phyloP scores from a whole-genome alignment of 1,284 basidiomycete genomes.

The Bjerkandera adusta region DNA sequence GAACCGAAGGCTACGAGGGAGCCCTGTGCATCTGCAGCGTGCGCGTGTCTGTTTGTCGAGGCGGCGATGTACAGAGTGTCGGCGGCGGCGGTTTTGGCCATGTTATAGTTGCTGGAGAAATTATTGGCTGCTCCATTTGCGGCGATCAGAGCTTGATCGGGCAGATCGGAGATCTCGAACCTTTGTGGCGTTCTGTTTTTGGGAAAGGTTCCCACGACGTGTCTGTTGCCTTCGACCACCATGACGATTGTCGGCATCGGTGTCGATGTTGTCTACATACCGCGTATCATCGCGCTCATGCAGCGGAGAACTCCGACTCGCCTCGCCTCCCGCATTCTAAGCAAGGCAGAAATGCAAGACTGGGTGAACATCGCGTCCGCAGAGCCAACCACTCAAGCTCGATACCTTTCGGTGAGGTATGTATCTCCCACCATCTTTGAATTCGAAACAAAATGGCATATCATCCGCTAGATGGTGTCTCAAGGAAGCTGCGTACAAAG shows the following conservation, averaged over 20 bases:
- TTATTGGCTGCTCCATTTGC: background rate
- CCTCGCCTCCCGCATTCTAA: constrained; percentile 66
- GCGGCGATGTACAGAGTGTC: constrained; percentile 71
- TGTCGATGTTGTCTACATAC: constrained; percentile 72
- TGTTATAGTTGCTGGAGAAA: background rate
- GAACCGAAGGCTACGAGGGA: constrained; percentile 79
- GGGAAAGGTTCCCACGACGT: background rate
- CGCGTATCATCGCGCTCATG: constrained; percentile 60
- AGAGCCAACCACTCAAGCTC: constrained; percentile 28
- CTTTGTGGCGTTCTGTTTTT: constrained; percentile 4
- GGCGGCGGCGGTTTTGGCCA: constrained; percentile 26
- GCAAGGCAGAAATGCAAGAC: constrained; percentile 44
- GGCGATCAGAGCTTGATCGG: background rate
- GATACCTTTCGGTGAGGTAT: constrained; percentile 69
- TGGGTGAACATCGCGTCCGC: constrained; percentile 37
- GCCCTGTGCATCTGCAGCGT: constrained; percentile 57
- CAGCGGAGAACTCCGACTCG: constrained; percentile 45
- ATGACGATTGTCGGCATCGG: constrained; percentile 75
- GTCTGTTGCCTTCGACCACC: background rate
- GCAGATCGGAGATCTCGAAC: constrained; percentile 5
- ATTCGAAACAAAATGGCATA: background rate
- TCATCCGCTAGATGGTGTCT: constrained; percentile 65
- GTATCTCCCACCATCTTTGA: constrained; percentile 17
- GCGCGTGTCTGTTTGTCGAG: constrained; percentile 73
- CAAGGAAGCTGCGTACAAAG: constrained; percentile 92